Evolutionary conservation across 495 filamentous ascomycete genomes (phyloP).

Genomic region (Daldinia caldariorum): DNA sequence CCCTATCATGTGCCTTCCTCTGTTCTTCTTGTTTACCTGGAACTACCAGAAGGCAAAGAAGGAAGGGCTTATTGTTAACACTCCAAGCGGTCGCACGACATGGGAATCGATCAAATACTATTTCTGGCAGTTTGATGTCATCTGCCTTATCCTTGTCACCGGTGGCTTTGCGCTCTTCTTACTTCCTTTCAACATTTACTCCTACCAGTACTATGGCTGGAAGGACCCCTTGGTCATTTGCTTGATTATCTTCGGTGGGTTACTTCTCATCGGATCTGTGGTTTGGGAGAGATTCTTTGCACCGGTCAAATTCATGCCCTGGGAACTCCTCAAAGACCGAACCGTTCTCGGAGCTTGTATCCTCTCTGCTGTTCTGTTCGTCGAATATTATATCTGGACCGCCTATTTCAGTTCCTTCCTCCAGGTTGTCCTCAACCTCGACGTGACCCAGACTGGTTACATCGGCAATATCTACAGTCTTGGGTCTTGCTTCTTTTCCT

Average conservation of each 20-base stretch:
- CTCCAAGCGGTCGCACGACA: constrained; percentile 59
- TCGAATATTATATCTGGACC: constrained; percentile 70
- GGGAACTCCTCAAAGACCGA: constrained; percentile 65
- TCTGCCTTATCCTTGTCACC: constrained; percentile 64
- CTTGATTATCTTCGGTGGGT: constrained; percentile 64
- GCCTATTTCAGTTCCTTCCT: constrained; percentile 67
- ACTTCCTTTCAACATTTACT: constrained; percentile 67
- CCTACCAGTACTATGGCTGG: constrained; percentile 61
- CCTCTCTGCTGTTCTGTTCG: constrained; percentile 61
- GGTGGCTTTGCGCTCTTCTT: constrained; percentile 69
- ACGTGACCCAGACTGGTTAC: constrained; percentile 60
- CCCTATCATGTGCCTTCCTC: constrained; percentile 64
- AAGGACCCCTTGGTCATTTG: constrained; percentile 63
- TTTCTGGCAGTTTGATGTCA: constrained; percentile 64
- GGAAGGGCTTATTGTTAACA: constrained; percentile 53
- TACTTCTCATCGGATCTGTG: constrained; percentile 63
- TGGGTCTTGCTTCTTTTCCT: constrained; percentile 61
- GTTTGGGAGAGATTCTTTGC: constrained; percentile 66
- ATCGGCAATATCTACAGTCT: constrained; percentile 61
- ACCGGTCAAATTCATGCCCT: constrained; percentile 66
- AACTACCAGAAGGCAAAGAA: constrained; percentile 64
- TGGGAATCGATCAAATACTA: constrained; percentile 63
- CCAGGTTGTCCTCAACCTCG: constrained; percentile 67
- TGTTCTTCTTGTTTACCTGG: constrained; percentile 62
- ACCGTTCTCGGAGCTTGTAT: constrained; percentile 68